Base-by-base conservation (phyloP, 2,329 filamentous ascomycete species). In the Capronia americana region DNA sequence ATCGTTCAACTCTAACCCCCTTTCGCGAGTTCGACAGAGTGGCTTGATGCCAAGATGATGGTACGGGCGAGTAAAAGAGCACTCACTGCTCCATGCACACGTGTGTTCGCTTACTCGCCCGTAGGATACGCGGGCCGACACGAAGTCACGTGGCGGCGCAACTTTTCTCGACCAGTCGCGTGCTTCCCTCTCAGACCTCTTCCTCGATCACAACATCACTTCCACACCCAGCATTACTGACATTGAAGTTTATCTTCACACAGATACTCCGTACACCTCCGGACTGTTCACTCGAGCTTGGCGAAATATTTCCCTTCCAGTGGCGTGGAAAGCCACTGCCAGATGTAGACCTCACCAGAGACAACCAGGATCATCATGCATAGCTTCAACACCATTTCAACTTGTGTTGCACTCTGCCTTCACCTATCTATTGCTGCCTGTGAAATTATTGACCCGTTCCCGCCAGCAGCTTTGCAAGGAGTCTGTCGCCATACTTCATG, bases 331-430 rank as follows among this genome's bases (percentile, higher is more conserved):
- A 30, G 24, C 20, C 14, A 30, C 12, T 30, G 12, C 51, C 11
- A 54, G 20, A 28, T 24, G 7, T 53, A 30, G 10, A 17, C 51
- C 26, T n/a, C 14, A 26, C 51, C 6, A 32, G 26, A 5, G 28
- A 20, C 24, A 54, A 59, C 24, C 23, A 28, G 20, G 41, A 50
- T 59, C 57, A 14, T 30, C 57, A 4, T 24, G 41, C 4, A 30
- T 59, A 50, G 57, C 41, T 50, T 50, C 26, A 32, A 44, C 24
- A 32, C 23, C 10, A 24, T 34, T 14, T 44, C 56, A n/a, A 26
- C 23, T 48, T 58, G 38, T 48, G 56, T 58, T 58, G 56, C 56
- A 58, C 48, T 58, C 20, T 58, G 14, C 23, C 38, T 58, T 2
- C 38, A 58, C 20, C 5, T n/a, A 6, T n/a, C 24, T 34, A 26